phyloP scores from a whole-genome alignment of 208 protist genomes.

The Porcisia deanei region DNA sequence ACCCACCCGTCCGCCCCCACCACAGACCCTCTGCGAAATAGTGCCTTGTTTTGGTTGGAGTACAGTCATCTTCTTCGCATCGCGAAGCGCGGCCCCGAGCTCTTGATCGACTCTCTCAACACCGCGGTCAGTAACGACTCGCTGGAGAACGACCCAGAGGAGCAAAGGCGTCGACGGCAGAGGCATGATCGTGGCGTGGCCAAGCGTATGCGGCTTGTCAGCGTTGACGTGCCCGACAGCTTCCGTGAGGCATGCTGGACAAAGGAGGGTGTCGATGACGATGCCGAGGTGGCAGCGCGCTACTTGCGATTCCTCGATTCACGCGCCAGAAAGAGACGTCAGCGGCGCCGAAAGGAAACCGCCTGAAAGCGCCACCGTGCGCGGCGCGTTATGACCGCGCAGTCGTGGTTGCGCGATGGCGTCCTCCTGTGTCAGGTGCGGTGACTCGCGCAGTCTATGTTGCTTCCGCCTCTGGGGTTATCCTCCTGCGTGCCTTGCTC shows the following conservation, averaged over 20 bases:
- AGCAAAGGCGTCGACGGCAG: conserved; percentile 19
- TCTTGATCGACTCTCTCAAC: conserved; percentile 25
- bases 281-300: conserved; percentile 27
- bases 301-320: conserved; percentile 26
- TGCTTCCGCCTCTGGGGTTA: not conserved
- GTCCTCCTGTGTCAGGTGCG: not conserved
- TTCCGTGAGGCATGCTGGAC: conserved; percentile 35
- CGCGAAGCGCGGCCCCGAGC: conserved; percentile 16
- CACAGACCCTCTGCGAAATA: conserved; percentile 7
- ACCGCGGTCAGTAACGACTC: conserved; percentile 26
- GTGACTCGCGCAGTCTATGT: not conserved
- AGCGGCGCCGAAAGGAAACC: not conserved
- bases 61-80: conserved; percentile 17
- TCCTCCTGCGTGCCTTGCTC: not conserved
- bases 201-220: conserved; percentile 27
- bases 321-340: not conserved
- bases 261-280: conserved; percentile 42
- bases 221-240: conserved; percentile 24
- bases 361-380: not conserved
- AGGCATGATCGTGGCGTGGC: conserved; percentile 19
- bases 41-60: conserved; percentile 28
- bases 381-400: not conserved
- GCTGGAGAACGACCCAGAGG: conserved; percentile 15
- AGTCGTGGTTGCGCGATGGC: not conserved
- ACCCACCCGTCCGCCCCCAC: not conserved